Conservation (phyloP, 805 yeast species). For the Candida jianshihensis region DNA sequence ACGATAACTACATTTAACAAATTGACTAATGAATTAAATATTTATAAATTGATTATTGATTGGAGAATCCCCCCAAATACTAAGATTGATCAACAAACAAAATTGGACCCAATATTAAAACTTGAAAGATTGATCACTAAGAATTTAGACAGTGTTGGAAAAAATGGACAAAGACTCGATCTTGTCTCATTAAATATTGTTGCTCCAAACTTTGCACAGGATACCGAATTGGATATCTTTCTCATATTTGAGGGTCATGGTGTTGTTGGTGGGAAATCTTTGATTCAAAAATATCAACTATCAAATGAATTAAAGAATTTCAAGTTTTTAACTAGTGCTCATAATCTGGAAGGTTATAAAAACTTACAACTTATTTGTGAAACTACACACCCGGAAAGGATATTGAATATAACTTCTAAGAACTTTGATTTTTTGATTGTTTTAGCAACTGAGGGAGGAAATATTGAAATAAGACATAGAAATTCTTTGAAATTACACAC, state of each 20-base stretch:
- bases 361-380: slow-evolving; percentile 17
- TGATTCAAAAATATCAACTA: slow-evolving; percentile 19
- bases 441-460: slow-evolving; percentile 36
- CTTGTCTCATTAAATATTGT: slow-evolving; percentile 34
- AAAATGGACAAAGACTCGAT: slow-evolving; percentile 23
- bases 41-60: slow-evolving; percentile 38
- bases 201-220: slow-evolving; percentile 36
- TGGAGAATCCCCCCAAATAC: slow-evolving; percentile 53
- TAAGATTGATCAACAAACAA: no score
- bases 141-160: slow-evolving; percentile 18
- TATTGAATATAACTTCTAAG: slow-evolving; percentile 27
- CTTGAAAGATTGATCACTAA: slow-evolving; percentile 26
- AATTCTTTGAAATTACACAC: slow-evolving; percentile 18
- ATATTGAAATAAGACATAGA: slow-evolving; percentile 39
- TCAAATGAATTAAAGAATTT: slow-evolving; percentile 14
- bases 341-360: slow-evolving; percentile 14
- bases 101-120: slow-evolving; percentile 32
- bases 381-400: slow-evolving; percentile 16
- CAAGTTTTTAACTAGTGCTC: slow-evolving; percentile 13
- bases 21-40: slow-evolving; percentile 28
- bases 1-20: slow-evolving; percentile 36
- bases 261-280: slow-evolving; percentile 11
- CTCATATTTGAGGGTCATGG: slow-evolving; percentile 29
- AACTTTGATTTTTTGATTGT: slow-evolving; percentile 35
- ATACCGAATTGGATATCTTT: slow-evolving; percentile 39